These are phyloP conservation scores for Coniferiporia weirii DNA, from an alignment of 1,284 basidiomycete species.

Conservation along the genomic window DNA sequence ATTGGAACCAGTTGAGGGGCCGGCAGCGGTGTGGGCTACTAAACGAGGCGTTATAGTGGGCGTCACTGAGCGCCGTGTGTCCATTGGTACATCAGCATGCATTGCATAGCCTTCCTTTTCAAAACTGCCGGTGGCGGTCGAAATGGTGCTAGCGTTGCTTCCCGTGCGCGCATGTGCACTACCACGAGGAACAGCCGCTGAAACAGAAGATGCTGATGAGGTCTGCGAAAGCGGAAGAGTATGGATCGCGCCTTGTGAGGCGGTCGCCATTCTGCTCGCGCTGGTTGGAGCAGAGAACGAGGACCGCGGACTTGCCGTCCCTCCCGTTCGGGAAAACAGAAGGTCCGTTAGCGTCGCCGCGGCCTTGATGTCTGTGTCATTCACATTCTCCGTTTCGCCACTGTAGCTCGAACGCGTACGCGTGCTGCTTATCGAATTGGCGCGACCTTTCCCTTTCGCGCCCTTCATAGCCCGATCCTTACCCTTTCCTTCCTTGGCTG, in stretches of 20 bases:
- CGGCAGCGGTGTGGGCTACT: not conserved
- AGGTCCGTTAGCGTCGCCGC: slow-evolving; percentile 63
- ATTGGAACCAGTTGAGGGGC: slow-evolving; percentile 8
- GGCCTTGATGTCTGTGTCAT: slow-evolving; percentile 71
- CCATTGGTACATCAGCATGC: not conserved
- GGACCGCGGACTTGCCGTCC: slow-evolving; percentile 49
- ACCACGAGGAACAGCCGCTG: not conserved
- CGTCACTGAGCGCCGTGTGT: slow-evolving; percentile 14
- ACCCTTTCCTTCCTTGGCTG: slow-evolving; percentile 7
- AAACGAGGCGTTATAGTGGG: slow-evolving; percentile 15
- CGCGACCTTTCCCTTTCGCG: slow-evolving; percentile 14
- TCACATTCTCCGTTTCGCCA: slow-evolving; percentile 16
- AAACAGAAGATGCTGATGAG: slow-evolving; percentile 14
- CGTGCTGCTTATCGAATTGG: slow-evolving; percentile 9
- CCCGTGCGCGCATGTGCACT: slow-evolving; percentile 11
- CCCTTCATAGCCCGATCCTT: slow-evolving; percentile 17
- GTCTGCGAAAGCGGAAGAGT: slow-evolving; percentile 2
- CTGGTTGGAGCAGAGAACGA: slow-evolving; percentile 40
- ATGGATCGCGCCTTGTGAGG: slow-evolving; percentile 21
- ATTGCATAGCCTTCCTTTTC: not conserved
- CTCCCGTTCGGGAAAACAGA: slow-evolving; percentile 50
- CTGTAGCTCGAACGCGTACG: slow-evolving; percentile 14
- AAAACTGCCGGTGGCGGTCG: not conserved
- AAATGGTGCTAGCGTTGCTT: slow-evolving; percentile 12
- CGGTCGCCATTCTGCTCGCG: slow-evolving; percentile 41